A percentile compares a stretch with the other conserved stretches of the same genome.
Conservation (phyloP, 1,284 basidiomycete species). For the Ceratorhiza oryzae-sativae region DNA sequence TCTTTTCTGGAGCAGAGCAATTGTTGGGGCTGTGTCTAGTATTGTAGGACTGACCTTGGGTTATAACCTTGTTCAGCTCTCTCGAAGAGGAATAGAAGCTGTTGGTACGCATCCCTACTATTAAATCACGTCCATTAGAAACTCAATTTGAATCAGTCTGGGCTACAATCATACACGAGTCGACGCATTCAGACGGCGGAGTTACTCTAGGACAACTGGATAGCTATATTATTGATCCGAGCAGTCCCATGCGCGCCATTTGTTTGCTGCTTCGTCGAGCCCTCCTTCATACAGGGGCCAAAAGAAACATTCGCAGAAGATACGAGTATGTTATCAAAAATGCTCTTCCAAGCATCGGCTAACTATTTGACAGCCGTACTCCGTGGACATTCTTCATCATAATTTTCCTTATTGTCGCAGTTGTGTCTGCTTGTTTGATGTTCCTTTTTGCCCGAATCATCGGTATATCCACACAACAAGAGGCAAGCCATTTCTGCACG, state of each 20-base stretch:
- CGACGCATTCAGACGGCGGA: conserved; percentile 25
- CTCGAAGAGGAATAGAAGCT: conserved; percentile 28
- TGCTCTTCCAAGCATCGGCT: neutral
- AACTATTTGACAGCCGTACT: neutral
- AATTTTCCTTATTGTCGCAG: conserved; percentile 9
- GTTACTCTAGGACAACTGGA: conserved; percentile 18
- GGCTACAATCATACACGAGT: conserved; percentile 35
- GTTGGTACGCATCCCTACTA: conserved; percentile 5
- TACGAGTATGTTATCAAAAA: conserved; percentile 19
- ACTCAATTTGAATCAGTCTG: conserved; percentile 4
- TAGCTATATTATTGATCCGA: conserved; percentile 3
- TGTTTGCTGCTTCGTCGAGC: neutral
- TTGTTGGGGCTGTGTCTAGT: conserved; percentile 21
- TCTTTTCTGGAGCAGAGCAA: conserved; percentile 7
- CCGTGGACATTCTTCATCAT: conserved; percentile 25
- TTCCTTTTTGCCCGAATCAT: conserved; percentile 29
- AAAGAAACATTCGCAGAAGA: neutral
- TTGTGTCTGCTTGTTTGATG: conserved; percentile 20
- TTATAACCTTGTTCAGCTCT: conserved; percentile 24
- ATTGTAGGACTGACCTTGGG: conserved; percentile 2
- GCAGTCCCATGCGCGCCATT: conserved; percentile 16
- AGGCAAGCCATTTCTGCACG: neutral
- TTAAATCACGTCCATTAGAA: too few relatives aligned
- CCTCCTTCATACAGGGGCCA: conserved; percentile 13
- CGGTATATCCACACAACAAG: conserved; percentile 31